These are phyloP conservation scores for Biscutella laevigata DNA, from an alignment of 441 rosid species.

Conservation along the genomic window DNA sequence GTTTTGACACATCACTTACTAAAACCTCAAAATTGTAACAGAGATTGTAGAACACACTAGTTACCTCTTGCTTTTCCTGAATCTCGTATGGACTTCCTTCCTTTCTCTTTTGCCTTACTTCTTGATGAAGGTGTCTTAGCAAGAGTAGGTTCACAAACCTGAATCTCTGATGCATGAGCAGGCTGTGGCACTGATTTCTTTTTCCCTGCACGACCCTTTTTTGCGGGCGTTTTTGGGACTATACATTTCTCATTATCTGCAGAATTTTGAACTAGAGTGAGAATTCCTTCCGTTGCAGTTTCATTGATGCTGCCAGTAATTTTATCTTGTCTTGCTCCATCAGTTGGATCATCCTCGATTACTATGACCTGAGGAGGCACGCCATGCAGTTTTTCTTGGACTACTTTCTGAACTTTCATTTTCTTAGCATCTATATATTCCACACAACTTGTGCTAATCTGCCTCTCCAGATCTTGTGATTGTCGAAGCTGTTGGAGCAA, in stretches of 20 bases:
- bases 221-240: conserved; percentile 32
- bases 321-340: conserved; percentile 21
- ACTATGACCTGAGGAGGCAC: conserved; percentile 25
- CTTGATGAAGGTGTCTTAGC: conserved; percentile 24
- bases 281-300: conserved; percentile 20
- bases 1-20: conserved; percentile 11
- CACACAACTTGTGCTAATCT: conserved; percentile 11
- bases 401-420: conserved; percentile 38
- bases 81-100: conserved; percentile 24
- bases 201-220: conserved; percentile 24
- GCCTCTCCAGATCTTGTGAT: conserved; percentile 25
- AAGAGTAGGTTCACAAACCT: conserved; percentile 22
- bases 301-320: conserved; percentile 17
- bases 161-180: conserved; percentile 24
- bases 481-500: conserved; percentile 32
- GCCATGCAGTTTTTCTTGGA: conserved; percentile 17
- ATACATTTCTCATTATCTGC: conserved; percentile 22
- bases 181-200: conserved; percentile 23
- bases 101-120: conserved; percentile 28
- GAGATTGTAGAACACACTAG: conserved; percentile 15
- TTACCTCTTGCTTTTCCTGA: conserved; percentile 43
- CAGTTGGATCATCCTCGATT: conserved; percentile 29
- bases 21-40: conserved; percentile 15
- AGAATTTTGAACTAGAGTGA: conserved; percentile 25
- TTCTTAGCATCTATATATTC: conserved; percentile 37